A percentile compares a stretch with the other conserved stretches of the same genome.
Evolutionary conservation across 257 asterid genomes (phyloP).

Genomic region (Przewalskia tangutica): DNA sequence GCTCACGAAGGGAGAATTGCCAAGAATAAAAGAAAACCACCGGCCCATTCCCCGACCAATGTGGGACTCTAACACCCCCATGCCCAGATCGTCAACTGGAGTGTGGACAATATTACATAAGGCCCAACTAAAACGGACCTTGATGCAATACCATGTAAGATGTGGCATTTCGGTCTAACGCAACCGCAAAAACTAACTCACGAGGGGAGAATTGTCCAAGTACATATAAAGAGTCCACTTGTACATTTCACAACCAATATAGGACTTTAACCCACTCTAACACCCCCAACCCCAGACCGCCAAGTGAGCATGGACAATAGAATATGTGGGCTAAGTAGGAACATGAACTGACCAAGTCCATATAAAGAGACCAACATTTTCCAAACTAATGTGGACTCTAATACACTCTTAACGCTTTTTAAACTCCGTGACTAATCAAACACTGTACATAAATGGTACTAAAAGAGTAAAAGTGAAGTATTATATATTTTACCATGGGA

Average conservation of each 20-base stretch:
- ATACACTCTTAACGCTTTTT: neutral
- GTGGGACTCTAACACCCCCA: neutral
- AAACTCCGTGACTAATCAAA: neutral
- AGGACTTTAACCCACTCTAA: neutral
- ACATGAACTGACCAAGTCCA: neutral
- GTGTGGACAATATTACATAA: neutral
- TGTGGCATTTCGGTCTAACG: neutral
- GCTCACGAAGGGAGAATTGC: too few species aligned
- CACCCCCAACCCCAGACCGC: neutral
- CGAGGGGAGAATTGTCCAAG: neutral
- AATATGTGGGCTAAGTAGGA: too few species aligned
- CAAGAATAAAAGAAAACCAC: neutral
- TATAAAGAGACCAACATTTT: neutral
- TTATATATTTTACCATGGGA: conserved; percentile 26
- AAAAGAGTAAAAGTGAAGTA: neutral
- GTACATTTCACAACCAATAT: neutral
- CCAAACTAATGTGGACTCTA: neutral
- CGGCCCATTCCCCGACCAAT: neutral
- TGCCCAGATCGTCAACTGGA: neutral
- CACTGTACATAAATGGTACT: neutral
- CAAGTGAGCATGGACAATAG: neutral
- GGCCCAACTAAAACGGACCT: neutral
- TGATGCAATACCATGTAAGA: neutral
- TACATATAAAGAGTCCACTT: neutral
- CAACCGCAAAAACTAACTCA: neutral